Evolutionary conservation across 2,329 filamentous ascomycete species (phyloP), one percentile per base, ranked within the genome.

Genomic region (Apiospora koreana): DNA sequence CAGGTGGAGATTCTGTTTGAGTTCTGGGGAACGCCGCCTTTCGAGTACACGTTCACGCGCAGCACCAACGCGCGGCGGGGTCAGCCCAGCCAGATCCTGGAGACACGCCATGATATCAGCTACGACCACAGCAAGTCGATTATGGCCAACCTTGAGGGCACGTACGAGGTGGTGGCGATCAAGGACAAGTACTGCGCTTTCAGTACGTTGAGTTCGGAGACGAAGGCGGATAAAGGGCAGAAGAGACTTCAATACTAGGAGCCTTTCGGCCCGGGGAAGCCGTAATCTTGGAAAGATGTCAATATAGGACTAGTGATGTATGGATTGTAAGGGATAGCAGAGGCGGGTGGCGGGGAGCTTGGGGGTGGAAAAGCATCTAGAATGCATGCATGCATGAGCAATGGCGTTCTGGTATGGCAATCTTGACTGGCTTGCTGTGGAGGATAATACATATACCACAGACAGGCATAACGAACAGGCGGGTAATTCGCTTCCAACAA

Each of bases 1-100:
- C 93, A 97, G 79, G 94, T 96, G 0, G 94, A 98, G 79, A 94
- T 99, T 68, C 84, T 94, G 9, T 98, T 99, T 76, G 93, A 97
- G 77, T 99, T 99, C 82, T 95, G 93, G 85, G 96, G 97, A 70
- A 95, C 93, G 7, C 94, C 96, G 72, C 96, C 96, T 1, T 99
- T 99, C 77, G 96, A 98, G 82, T 99, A 98, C 79, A 98, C 95
- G 70, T 98, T 97, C 80, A 98, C 94, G 25, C 88, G 96, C 72
- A 96, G 92, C 81, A 94, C 94, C 62, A 97, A 97, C 79, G 91
- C 91, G 69, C 92, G 88, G 71, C 94, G 91, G 83, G 92, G 92
- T 1, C 93, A 94, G 80, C 93, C 91, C 78, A 90, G 92, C 46
- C 87, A 91, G 76, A 89, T 99, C 43, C 86, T 99, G 23, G 97